These are phyloP conservation scores for Epichloe glyceriae DNA, from an alignment of 2,329 filamentous ascomycete genomes.

Conservation along the genomic window DNA sequence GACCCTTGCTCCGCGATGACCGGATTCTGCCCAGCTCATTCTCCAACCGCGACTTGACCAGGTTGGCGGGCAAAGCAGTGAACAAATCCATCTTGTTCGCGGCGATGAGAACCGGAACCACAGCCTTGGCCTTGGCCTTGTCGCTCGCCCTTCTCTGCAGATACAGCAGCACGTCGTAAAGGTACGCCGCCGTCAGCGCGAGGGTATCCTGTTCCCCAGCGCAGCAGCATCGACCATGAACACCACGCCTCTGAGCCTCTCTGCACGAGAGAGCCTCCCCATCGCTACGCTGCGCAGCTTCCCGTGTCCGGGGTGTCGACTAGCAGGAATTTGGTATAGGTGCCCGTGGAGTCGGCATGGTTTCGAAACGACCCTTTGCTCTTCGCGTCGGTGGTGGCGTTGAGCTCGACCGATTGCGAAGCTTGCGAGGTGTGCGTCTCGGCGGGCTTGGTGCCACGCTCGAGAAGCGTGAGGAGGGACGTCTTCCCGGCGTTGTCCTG, in stretches of 20 bases:
- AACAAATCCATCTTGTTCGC: conserved; percentile 96
- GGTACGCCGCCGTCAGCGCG: conserved; percentile 64
- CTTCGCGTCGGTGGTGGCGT: conserved; percentile 33
- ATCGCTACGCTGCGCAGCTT: conserved; percentile 70
- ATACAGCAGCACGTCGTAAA: conserved; percentile 76
- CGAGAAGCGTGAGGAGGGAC: conserved; percentile 62
- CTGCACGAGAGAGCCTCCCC: conserved; percentile 28
- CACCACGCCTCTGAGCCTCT: conserved; percentile 57
- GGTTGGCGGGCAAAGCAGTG: conserved; percentile 67
- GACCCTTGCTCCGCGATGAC: conserved; percentile 60
- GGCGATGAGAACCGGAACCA: conserved; percentile 66
- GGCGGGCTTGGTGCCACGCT: conserved; percentile 35
- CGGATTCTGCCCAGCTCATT: conserved; percentile 69
- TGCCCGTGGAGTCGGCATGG: conserved; percentile 40
- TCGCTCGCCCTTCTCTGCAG: conserved; percentile 60
- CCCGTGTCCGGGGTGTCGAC: conserved; percentile 86
- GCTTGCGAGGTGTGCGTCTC: conserved; percentile 44
- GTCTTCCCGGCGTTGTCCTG: conserved; percentile 82
- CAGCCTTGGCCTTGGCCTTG: conserved; percentile 18
- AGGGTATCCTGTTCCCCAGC: conserved; percentile 46
- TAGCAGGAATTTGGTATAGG: conserved; percentile 59
- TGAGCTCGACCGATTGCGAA: conserved; percentile 40
- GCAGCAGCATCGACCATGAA: conserved; percentile 81
- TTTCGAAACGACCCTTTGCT: conserved; percentile 36
- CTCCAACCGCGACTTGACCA: conserved; percentile 67